Base-by-base conservation (phyloP, 2,329 filamentous ascomycete species). In the Drechslerella stenobrocha region DNA sequence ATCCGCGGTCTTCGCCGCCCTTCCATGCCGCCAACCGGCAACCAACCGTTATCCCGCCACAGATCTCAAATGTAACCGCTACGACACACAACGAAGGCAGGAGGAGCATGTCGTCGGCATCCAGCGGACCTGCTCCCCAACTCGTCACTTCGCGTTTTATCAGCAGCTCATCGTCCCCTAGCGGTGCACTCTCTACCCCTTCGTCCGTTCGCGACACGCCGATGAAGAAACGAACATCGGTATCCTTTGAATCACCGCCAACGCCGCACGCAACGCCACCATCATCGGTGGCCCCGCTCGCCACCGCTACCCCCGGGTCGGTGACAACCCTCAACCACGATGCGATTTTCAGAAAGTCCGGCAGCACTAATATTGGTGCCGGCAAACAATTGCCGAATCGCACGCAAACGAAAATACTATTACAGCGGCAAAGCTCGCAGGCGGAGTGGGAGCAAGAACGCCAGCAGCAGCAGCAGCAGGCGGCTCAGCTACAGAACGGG, bases 111-210 rank as follows among this genome's bases (percentile, higher is more conserved):
- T 67, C 63, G 7, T 67, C 63, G 9, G 47, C 52, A 28, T 67
- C 63, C 2, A 67, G 63, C 28, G 63, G 63, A 26, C 63, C 63
- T 15, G 44, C 40, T 22, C 47, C 56, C 15, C 64, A 63, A 9
- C 64, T 52, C 13, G 64, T 69, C 13, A 61, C 56, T 6, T 69
- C 64, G 18, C 51, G 64, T 9, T 69, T 69, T 35, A 69, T 69
- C 8, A 63, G 52, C 32, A 60, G 46, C 15, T 57, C 51, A 15
- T 69, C 64, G 11, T 63, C 64, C 9, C 57, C 57, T 15, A 63
- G 57, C 24, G 64, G 57, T 20, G 56, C 52, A 18, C 58, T 63
- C 13, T 61, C 64, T 8, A 57, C 64, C 22, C 64, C 64, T 7
- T 69, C 64, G 22, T 69, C 64, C 3, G 55, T 67, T 42, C 63